Conservation (phyloP, 192 early-diverging fungal genomes). For the Backusella tuberculispora region DNA sequence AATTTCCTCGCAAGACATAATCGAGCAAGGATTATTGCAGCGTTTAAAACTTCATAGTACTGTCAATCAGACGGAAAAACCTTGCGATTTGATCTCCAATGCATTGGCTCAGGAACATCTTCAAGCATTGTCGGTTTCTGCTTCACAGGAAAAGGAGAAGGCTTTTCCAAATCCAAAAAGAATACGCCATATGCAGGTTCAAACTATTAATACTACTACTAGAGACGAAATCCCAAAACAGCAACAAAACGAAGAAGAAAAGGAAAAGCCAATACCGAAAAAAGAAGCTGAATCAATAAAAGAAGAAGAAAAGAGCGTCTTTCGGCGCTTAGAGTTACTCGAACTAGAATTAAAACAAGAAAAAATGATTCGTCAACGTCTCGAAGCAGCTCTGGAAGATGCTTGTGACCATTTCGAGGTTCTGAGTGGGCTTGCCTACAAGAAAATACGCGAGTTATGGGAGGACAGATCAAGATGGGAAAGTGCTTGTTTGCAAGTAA, state of each 20-base stretch:
- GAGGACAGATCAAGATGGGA: slow-evolving; percentile 43
- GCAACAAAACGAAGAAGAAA: neutral
- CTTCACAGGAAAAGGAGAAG: neutral
- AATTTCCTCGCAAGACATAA: slow-evolving; percentile 3
- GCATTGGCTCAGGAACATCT: slow-evolving; percentile 31
- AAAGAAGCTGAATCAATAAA: neutral
- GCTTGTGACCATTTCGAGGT: slow-evolving; percentile 54
- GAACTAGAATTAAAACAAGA: slow-evolving; percentile 25
- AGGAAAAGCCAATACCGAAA: neutral
- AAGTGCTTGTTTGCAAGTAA: slow-evolving; percentile 30
- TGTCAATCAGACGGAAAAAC: neutral
- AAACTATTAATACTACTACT: slow-evolving; percentile 24
- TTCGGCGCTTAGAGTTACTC: neutral
- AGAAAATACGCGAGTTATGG: slow-evolving; percentile 53
- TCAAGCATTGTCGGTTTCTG: slow-evolving; percentile 23
- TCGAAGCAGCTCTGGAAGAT: slow-evolving; percentile 51
- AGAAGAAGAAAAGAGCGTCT: neutral
- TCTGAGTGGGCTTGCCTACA: slow-evolving; percentile 52
- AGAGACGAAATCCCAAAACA: neutral
- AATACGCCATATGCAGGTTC: slow-evolving; percentile 37
- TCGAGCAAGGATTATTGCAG: slow-evolving; percentile 13
- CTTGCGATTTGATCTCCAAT: slow-evolving; percentile 25
- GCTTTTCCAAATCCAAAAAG: slow-evolving; percentile 24
- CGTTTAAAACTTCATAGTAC: slow-evolving; percentile 11
- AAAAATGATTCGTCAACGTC: slow-evolving; percentile 21